These are phyloP conservation scores for Candida patagonica DNA, from an alignment of 805 yeast genomes.

Conservation along the genomic window DNA sequence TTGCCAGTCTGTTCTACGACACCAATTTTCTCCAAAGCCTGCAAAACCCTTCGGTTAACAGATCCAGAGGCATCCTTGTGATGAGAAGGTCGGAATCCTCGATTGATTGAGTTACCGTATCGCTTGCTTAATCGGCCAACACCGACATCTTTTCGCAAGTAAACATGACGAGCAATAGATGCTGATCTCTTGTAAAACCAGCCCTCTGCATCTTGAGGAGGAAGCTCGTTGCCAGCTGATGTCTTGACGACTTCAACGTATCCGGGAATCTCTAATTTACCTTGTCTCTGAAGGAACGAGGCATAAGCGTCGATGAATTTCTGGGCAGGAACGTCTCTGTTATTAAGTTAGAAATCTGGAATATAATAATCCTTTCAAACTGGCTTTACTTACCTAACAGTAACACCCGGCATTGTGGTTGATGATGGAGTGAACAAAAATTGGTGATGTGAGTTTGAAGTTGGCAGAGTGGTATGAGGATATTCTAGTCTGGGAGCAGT, in stretches of 20 bases:
- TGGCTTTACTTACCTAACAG: conserved; percentile 89
- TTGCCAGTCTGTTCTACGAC: conserved; percentile 91
- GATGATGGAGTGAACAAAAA: conserved; percentile 1
- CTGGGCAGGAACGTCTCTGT: conserved; percentile 99
- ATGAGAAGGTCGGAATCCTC: conserved; percentile 97
- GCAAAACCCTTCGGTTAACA: conserved; percentile 96
- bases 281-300: conserved; percentile 99
- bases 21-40: conserved; percentile 97
- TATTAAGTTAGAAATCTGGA: conserved; percentile 18
- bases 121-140: conserved; percentile 98
- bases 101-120: conserved; percentile 99
- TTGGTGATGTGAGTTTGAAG: conserved; percentile 1
- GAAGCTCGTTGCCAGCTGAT: conserved; percentile 96
- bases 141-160: conserved; percentile 99
- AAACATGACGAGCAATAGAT: conserved; percentile 99
- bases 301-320: conserved; percentile 99
- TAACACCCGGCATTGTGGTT: conserved; percentile 79
- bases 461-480: neutral
- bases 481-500: neutral
- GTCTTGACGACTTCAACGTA: conserved; percentile 99
- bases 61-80: conserved; percentile 99
- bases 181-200: conserved; percentile 99
- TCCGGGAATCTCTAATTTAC: conserved; percentile 99
- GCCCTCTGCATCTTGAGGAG: conserved; percentile 99
- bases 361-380: conserved; percentile 3